A percentile compares a stretch with the other conserved stretches of the same genome.
Evolutionary conservation across 345 rosid species (phyloP).

Genomic region (Gynandropsis gynandra): DNA sequence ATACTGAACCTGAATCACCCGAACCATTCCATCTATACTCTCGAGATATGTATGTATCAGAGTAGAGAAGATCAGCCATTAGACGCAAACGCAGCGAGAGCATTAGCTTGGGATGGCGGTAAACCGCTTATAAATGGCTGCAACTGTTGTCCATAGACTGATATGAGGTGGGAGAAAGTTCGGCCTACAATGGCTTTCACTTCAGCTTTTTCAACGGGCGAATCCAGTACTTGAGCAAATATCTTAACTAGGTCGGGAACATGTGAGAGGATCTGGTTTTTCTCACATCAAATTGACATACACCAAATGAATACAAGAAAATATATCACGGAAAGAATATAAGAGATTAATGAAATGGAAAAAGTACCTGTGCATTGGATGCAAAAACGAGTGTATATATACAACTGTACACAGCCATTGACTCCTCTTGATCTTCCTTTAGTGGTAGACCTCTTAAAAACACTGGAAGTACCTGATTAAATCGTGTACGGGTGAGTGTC

Average conservation of each 20-base stretch:
- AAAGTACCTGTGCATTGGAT: slow-evolving; percentile 72
- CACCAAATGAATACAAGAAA: slow-evolving; percentile 10
- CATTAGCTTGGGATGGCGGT: slow-evolving; percentile 77
- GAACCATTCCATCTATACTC: too few relatives aligned
- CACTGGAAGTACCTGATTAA: slow-evolving; percentile 79
- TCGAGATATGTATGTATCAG: slow-evolving; percentile 1
- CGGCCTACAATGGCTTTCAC: slow-evolving; percentile 82
- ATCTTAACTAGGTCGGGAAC: slow-evolving; percentile 81
- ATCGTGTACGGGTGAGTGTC: slow-evolving; percentile 13
- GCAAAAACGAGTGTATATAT: slow-evolving; percentile 68
- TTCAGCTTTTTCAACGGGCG: slow-evolving; percentile 73
- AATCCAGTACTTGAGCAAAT: slow-evolving; percentile 81
- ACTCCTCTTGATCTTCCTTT: slow-evolving; percentile 93
- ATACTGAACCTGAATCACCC: too few relatives aligned
- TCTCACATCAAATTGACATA: neutral
- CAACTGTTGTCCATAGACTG: slow-evolving; percentile 82
- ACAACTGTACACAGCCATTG: slow-evolving; percentile 80
- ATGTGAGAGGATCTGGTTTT: slow-evolving; percentile 59
- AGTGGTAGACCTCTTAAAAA: slow-evolving; percentile 84
- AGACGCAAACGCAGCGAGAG: slow-evolving; percentile 66
- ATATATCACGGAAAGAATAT: neutral
- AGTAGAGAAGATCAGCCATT: slow-evolving; percentile 31
- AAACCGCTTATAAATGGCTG: slow-evolving; percentile 64
- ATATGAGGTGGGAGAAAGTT: slow-evolving; percentile 72
- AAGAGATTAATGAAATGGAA: neutral